These are phyloP conservation scores for Ensete glaucum DNA, from an alignment of 176 grass and related monocot species.

Conservation along the genomic window DNA sequence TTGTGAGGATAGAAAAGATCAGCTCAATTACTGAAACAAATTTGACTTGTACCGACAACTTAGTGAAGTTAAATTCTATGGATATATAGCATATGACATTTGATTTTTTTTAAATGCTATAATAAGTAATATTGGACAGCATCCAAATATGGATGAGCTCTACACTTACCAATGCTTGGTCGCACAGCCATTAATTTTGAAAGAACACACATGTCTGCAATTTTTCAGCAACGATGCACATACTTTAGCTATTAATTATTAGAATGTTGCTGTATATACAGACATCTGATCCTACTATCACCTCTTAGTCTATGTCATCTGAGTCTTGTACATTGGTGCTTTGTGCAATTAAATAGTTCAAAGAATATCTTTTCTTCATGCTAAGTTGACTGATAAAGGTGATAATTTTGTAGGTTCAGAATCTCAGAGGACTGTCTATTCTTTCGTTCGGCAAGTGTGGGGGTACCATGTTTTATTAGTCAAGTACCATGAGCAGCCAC, in stretches of 20 bases:
- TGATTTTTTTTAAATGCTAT: no score
- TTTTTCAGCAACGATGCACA: background rate
- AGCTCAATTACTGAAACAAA: no score
- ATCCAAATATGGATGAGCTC: background rate
- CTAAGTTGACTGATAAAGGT: background rate
- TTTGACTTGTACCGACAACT: no score
- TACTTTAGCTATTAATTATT: background rate
- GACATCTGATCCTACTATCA: background rate
- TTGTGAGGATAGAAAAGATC: no score
- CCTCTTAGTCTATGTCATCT: background rate
- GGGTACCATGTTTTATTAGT: background rate
- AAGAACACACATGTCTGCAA: background rate
- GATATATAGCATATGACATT: no score
- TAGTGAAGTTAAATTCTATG: no score
- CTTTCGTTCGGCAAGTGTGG: background rate
- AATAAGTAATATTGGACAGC: background rate
- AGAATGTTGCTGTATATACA: no score
- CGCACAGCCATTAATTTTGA: background rate
- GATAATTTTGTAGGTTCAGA: background rate
- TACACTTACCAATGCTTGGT: background rate
- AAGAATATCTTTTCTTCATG: background rate
- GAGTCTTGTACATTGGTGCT: background rate
- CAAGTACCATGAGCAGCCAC: slow-evolving; percentile 45
- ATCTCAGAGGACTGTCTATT: background rate
- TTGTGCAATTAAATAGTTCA: background rate